Base-by-base conservation (phyloP, 2,329 filamentous ascomycete genomes). In the Stagonosporopsis cucurbitacearum region DNA sequence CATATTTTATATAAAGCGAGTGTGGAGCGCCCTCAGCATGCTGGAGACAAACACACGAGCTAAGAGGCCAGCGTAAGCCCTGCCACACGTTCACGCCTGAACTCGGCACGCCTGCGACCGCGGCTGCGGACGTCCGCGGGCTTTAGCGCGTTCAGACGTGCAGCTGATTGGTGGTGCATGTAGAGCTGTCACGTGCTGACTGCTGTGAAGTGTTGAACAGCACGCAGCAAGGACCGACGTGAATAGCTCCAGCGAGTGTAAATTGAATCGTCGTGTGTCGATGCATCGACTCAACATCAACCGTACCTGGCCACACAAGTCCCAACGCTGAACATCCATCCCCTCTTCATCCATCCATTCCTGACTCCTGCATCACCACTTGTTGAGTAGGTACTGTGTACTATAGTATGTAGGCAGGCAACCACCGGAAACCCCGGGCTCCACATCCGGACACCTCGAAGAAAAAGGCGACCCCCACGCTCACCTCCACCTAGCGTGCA, bases 1-100 rank as follows among this genome's bases (percentile, higher is more conserved):
- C 69, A 72, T 73, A 57, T 59, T 71, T 44, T 71, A 17, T n/a
- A 50, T 25, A 54, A 35, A 46, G 44, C 42, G 61, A 45, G 23
- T 32, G 33, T 39, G 20, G 20, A 50, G 36, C 49, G 42, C 32
- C 32, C 28, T 46, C 30, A 37, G 52, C 59, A 61, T 61, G 49
- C 47, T 56, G 47, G 35, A 42, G n/a, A 30, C 46, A 32, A 19
- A 44, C 19, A 22, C 30, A 25, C 33, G 35, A 22, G 28, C 17
- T 23, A 12, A 4, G 35, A 30, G 39, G 22, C 25, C 41, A 23
- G 20, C 35, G 46, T 50, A 28, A 26, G 36, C 46, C n/a, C n/a
- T 19, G 42, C 42, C 46, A 46, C 47, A 46, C 12, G 17, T 36
- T 6, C 41, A 39, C 41, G 36, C 40, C 40, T 41, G 25, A 32